Conservation (phyloP, 2,329 filamentous ascomycete species). For the Hypoxylon sp. region DNA sequence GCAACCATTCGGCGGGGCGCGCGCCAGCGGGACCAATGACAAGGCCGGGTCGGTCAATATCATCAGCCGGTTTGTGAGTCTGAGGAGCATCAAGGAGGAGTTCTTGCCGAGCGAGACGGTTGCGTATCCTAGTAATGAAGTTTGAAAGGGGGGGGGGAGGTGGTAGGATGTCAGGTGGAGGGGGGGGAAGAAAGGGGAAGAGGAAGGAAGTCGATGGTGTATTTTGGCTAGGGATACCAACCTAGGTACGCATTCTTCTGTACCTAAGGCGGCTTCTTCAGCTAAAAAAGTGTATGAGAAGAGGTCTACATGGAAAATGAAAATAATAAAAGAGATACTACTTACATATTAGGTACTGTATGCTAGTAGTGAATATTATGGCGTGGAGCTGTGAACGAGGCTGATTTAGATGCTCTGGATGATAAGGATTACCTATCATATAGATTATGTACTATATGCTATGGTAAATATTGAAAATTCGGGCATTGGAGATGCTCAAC, state of each 20-base stretch:
- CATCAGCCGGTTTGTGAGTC: constrained; percentile 73
- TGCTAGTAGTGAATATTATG: too few relatives aligned
- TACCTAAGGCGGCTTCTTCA: not conserved
- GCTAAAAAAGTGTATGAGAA: not conserved
- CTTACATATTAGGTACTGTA: not conserved
- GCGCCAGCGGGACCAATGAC: constrained; percentile 78
- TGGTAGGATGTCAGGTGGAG: too few relatives aligned
- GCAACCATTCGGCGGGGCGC: constrained; percentile 76
- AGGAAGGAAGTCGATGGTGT: not conserved
- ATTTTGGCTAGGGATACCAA: not conserved
- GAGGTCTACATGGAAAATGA: not conserved
- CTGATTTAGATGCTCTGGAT: not conserved
- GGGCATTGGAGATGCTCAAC: too few relatives aligned
- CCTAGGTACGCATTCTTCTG: not conserved
- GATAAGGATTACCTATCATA: too few relatives aligned
- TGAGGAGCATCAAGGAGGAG: constrained; percentile 80
- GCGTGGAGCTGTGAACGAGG: not conserved
- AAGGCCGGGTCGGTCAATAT: constrained; percentile 76
- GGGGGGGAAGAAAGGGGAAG: constrained; percentile 3
- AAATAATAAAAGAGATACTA: not conserved
- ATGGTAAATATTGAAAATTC: too few relatives aligned
- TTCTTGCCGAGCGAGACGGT: constrained; percentile 73
- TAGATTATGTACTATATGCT: too few relatives aligned
- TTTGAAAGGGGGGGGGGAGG: constrained; percentile 51
- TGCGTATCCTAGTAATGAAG: constrained; percentile 77